Percentiles rank a stretch among this genome's conserved stretches.
Conservation (phyloP, 2,329 filamentous ascomycete species). For the Neoscytalidium dimidiatum region DNA sequence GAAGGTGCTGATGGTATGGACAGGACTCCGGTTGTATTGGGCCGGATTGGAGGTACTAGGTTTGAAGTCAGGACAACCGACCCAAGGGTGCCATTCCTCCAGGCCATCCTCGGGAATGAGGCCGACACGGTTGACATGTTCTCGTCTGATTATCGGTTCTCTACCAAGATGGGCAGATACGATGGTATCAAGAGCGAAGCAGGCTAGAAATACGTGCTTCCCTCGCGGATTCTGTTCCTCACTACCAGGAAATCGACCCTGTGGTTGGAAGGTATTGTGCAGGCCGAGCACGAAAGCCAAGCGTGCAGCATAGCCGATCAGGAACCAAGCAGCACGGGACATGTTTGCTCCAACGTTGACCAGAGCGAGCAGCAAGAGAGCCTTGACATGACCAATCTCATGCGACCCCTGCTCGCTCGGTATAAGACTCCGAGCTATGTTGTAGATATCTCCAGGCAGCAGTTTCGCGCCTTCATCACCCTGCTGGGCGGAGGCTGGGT, state of each 20-base stretch:
- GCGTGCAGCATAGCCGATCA: constrained; percentile 65
- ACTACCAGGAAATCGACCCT: not conserved
- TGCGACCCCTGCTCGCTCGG: constrained; percentile 34
- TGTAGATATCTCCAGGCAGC: constrained; percentile 29
- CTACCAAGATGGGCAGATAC: constrained; percentile 55
- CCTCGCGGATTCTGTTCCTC: constrained; percentile 37
- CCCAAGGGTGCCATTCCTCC: constrained; percentile 76
- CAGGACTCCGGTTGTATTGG: constrained; percentile 26
- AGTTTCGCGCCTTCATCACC: constrained; percentile 14
- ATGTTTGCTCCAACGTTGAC: constrained; percentile 63
- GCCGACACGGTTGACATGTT: constrained; percentile 51
- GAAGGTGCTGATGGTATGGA: constrained; percentile 55
- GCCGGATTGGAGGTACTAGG: constrained; percentile 15
- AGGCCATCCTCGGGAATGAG: constrained; percentile 64
- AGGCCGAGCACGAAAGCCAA: constrained; percentile 45
- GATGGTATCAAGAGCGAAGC: constrained; percentile 64
- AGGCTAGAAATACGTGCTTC: constrained; percentile 55
- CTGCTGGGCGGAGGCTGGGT: constrained; percentile 4
- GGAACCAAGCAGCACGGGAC: constrained; percentile 62
- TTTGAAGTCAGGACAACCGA: constrained; percentile 49
- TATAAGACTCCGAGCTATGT: constrained; percentile 32
- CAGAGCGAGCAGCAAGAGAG: constrained; percentile 56
- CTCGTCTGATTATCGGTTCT: constrained; percentile 51
- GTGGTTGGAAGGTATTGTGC: constrained; percentile 6
- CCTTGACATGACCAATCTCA: constrained; percentile 44